Evolutionary conservation across 2,329 filamentous ascomycete species (phyloP), one percentile per base, ranked within the genome.

Genomic region (Alternaria infectoria): DNA sequence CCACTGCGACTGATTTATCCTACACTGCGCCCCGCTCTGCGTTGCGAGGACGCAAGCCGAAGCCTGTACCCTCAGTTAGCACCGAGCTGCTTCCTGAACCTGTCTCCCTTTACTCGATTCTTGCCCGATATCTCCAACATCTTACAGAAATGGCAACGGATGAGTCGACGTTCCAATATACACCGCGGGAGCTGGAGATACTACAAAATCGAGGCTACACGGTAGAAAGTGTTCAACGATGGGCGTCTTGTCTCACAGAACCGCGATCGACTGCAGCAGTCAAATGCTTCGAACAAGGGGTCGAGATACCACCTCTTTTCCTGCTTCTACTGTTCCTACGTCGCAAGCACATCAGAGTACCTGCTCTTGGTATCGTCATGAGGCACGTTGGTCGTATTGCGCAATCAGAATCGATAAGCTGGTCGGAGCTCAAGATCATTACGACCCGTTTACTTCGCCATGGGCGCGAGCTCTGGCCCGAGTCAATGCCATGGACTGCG

Each of bases 401-500:
- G 21, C 57, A 62, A 12, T 26, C 30, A 5, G 69, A 71, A 25
- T 32, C 59, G 2, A 61, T 77, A 5, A 45, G 25, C 9, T 79
- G 77, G 76, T 46, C 40, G 1, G 26, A 58, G 4, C 67, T 79
- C 15, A 72, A 73, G 51, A 64, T 75, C 13, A 61, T 78, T 2
- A 54, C 66, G 9, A 59, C 73, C 44, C 72, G 76, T 15, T 43
- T 78, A 23, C 51, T 77, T 47, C 73, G 74, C 12, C 77, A 79
- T 63, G 76, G 72, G 12, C 77, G 77, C 10, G 21, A 54, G 26
- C 40, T 70, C 19, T 74, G 73, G 75, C 74, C 77, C 32, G 74
- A 79, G 55, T 68, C 71, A 4, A 66, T 78, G 6, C 73, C 77
- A 17, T 75, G 73, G 72, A 73, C 77, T 46, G 69, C 76, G 6